Conservation (phyloP, 176 grass and related monocot species). For the Lolium perenne region DNA sequence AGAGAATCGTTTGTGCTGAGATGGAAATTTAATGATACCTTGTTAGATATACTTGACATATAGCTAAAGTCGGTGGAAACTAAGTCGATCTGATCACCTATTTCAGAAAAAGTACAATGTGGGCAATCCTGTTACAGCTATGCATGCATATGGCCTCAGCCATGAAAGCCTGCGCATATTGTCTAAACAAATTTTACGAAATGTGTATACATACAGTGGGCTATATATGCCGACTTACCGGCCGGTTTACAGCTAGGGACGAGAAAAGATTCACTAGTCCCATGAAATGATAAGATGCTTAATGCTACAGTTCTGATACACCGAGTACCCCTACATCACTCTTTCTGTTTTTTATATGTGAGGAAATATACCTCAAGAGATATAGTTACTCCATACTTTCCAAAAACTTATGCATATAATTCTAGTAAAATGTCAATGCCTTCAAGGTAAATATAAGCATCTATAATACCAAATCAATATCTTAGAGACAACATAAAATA, state of each 20-base stretch:
- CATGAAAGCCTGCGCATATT: neutral
- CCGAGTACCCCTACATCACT: neutral
- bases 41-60: neutral
- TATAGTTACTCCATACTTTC: too few species aligned
- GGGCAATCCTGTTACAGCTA: neutral
- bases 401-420: neutral
- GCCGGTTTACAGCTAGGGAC: neutral
- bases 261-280: neutral
- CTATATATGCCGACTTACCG: neutral
- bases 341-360: neutral
- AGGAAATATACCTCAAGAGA: neutral
- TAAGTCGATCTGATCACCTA: neutral
- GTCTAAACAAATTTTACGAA: neutral
- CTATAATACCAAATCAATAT: neutral
- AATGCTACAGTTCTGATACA: neutral
- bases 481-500: neutral
- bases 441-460: too few species aligned
- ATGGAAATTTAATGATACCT: conserved; percentile 22
- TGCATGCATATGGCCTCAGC: neutral
- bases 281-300: neutral
- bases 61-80: conserved; percentile 22
- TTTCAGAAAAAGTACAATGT: neutral
- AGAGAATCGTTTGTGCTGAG: conserved; percentile 28
- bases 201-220: neutral
- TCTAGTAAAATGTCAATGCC: neutral